Conservation (phyloP, 768 basidiomycete species). For the Imleria badia region DNA sequence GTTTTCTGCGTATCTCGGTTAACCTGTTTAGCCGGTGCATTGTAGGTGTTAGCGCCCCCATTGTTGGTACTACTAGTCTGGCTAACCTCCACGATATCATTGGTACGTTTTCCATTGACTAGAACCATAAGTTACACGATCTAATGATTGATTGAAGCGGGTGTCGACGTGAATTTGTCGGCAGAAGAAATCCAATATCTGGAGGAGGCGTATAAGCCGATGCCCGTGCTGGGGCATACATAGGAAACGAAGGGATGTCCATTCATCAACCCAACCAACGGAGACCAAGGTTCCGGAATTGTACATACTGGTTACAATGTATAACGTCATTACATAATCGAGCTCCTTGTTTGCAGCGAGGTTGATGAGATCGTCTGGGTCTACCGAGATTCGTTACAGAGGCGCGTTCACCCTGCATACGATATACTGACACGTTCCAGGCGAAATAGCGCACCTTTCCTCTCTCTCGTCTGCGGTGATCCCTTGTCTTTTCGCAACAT, state of each 20-base stretch:
- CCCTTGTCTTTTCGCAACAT: constrained; percentile 11
- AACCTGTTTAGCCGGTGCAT: background rate
- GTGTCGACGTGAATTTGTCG: constrained; percentile 43
- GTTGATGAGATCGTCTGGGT: constrained; percentile 13
- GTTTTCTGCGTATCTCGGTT: background rate
- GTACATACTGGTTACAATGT: background rate
- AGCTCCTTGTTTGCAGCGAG: background rate
- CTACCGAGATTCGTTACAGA: background rate
- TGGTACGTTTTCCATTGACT: constrained; percentile 21
- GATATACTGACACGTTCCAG: background rate
- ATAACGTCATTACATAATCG: constrained; percentile 17
- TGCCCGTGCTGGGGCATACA: constrained; percentile 39
- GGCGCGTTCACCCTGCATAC: background rate
- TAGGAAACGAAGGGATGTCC: constrained; percentile 4
- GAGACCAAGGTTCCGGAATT: too few relatives aligned
- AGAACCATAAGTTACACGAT: background rate
- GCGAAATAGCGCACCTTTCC: background rate
- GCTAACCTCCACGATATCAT: constrained; percentile 42
- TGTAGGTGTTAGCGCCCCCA: constrained; percentile 41
- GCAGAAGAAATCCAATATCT: constrained; percentile 49
- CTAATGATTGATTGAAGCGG: constrained; percentile 23
- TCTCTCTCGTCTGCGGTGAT: background rate
- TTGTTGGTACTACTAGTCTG: constrained; percentile 43
- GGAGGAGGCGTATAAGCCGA: constrained; percentile 44
- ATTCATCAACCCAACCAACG: too few relatives aligned